Evolutionary conservation across 1,139 yeast species (phyloP).

Genomic region (Kodamaea arcana): DNA sequence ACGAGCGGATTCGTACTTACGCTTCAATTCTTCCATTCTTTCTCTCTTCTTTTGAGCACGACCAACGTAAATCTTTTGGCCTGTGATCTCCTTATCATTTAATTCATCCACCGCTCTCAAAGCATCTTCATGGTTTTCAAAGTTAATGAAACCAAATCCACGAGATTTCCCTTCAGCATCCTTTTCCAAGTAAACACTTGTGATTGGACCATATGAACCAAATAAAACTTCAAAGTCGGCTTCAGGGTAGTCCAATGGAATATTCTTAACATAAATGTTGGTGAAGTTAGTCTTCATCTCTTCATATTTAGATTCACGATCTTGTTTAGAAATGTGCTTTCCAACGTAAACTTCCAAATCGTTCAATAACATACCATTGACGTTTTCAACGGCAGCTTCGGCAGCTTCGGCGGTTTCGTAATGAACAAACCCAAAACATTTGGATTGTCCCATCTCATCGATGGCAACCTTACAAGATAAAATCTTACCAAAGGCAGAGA

Average conservation of each 20-base stretch:
- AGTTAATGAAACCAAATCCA: slow-evolving; percentile 97
- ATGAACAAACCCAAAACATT: slow-evolving; percentile 97
- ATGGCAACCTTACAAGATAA: slow-evolving; percentile 97
- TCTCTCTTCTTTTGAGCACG: slow-evolving; percentile 99
- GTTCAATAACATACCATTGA: slow-evolving; percentile 97
- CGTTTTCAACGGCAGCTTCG: slow-evolving; percentile 91
- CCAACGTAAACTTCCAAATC: slow-evolving; percentile 97
- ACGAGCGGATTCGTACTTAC: slow-evolving; percentile 90
- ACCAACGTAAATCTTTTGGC: slow-evolving; percentile 88
- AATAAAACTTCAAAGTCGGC: slow-evolving; percentile 75
- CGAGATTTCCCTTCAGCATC: slow-evolving; percentile 87
- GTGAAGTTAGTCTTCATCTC: slow-evolving; percentile 92
- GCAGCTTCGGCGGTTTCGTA: slow-evolving; percentile 94
- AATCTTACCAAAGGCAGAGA: slow-evolving; percentile 94
- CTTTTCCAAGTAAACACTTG: slow-evolving; percentile 78
- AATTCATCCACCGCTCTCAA: slow-evolving; percentile 87
- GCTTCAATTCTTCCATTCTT: slow-evolving; percentile 94
- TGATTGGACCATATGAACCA: slow-evolving; percentile 70
- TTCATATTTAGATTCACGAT: slow-evolving; percentile 92
- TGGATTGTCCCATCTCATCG: slow-evolving; percentile 87
- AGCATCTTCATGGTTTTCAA: slow-evolving; percentile 82
- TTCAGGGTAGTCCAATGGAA: slow-evolving; percentile 66
- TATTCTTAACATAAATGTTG: slow-evolving; percentile 91
- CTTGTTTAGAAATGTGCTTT: slow-evolving; percentile 88
- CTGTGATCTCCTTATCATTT: slow-evolving; percentile 81